Evolutionary conservation across 2,329 filamentous ascomycete genomes (phyloP).

Genomic region (Aspergillus fischeri): DNA sequence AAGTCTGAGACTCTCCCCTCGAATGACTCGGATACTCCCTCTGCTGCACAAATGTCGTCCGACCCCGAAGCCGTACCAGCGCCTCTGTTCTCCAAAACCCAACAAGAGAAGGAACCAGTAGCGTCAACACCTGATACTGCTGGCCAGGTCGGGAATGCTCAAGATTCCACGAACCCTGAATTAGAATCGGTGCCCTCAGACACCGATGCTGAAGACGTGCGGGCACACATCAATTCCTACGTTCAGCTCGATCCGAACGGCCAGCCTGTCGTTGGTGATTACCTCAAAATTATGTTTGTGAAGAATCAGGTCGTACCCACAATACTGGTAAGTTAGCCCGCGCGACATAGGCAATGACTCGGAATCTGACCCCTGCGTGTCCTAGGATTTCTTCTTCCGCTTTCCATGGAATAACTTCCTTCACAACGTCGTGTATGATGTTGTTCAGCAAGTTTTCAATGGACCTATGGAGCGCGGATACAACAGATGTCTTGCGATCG

Average conservation of each 20-base stretch:
- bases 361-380: constrained; percentile 1
- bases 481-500: constrained; percentile 83
- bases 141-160: constrained; percentile 15
- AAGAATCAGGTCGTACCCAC: constrained; percentile 91
- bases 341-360: background rate
- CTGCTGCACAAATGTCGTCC: constrained; percentile 40
- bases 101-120: constrained; percentile 20
- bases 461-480: constrained; percentile 95
- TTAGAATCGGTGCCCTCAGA: constrained; percentile 19
- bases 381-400: constrained; percentile 90
- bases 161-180: constrained; percentile 9
- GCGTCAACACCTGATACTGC: constrained; percentile 14
- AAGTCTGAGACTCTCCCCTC: constrained; percentile 4
- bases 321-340: constrained; percentile 67
- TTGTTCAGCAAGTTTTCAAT: constrained; percentile 98
- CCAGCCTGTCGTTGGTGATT: constrained; percentile 84
- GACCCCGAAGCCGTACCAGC: constrained; percentile 65
- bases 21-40: constrained; percentile 6
- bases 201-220: constrained; percentile 18
- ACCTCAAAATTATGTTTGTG: constrained; percentile 93
- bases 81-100: constrained; percentile 57
- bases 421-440: constrained; percentile 98
- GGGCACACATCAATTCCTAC: constrained; percentile 28
- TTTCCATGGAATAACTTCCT: constrained; percentile 99
- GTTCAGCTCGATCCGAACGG: constrained; percentile 60